Percentiles rank a stretch among this genome's conserved stretches.
These are phyloP conservation scores for Omphalotus guepiniiformis DNA, from an alignment of 768 basidiomycete genomes.

Conservation along the genomic window DNA sequence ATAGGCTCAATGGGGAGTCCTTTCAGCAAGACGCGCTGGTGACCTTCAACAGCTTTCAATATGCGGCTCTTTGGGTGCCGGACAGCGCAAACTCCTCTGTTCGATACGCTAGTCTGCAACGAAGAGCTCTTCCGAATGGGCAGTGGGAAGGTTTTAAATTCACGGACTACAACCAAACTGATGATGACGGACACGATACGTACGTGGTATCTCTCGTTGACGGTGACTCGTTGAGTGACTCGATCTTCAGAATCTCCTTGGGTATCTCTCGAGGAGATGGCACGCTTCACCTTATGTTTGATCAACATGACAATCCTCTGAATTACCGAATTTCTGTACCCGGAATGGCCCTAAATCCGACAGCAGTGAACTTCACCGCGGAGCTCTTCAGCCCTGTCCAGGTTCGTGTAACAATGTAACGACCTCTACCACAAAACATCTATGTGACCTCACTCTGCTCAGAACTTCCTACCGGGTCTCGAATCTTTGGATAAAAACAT, in stretches of 20 bases:
- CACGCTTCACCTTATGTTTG: constrained; percentile 29
- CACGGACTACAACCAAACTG: constrained; percentile 30
- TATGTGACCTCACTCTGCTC: no score
- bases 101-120: constrained; percentile 22
- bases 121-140: constrained; percentile 18
- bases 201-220: constrained; percentile 10
- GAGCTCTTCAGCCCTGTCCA: constrained; percentile 23
- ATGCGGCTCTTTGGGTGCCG: constrained; percentile 27
- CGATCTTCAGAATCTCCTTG: constrained; percentile 25
- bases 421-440: not conserved
- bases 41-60: constrained; percentile 32
- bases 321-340: constrained; percentile 26
- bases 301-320: constrained; percentile 33
- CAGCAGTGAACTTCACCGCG: constrained; percentile 18
- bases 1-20: constrained; percentile 32
- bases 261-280: constrained; percentile 34
- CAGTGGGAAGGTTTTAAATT: constrained; percentile 27
- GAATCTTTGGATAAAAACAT: constrained; percentile 24
- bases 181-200: constrained; percentile 34
- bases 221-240: not conserved
- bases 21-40: constrained; percentile 31
- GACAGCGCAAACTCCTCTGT: constrained; percentile 23
- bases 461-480: constrained; percentile 31
- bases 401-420: not conserved
- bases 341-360: constrained; percentile 26